Percentiles rank a stretch among this genome's conserved stretches.
Conservation (phyloP, 495 filamentous ascomycete species). For the Penicillium argentinense region DNA sequence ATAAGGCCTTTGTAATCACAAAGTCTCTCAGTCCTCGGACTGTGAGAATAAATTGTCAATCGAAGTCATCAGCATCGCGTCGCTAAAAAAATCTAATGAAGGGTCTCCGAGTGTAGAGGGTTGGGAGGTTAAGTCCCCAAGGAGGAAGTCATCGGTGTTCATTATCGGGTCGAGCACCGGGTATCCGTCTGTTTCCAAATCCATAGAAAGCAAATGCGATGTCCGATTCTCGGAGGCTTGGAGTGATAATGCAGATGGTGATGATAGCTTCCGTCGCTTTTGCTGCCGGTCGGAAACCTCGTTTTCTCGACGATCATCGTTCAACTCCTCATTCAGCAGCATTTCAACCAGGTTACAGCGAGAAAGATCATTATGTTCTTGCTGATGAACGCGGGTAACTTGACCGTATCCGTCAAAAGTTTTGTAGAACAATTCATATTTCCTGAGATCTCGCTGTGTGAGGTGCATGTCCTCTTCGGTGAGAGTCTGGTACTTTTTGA, state of each 20-base stretch:
- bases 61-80: constrained; percentile 4
- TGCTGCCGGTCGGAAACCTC: background rate
- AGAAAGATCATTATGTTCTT: no score
- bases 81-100: constrained; percentile 1
- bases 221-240: background rate
- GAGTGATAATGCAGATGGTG: no score
- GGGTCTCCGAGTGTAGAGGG: constrained; percentile 1
- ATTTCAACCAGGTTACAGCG: no score
- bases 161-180: background rate
- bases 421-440: constrained; percentile 3
- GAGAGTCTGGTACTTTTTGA: constrained; percentile 12
- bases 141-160: background rate
- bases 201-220: no score
- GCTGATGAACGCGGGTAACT: no score
- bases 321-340: no score
- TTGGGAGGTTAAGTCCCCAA: background rate
- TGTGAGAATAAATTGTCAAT: constrained; percentile 7
- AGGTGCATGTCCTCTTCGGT: constrained; percentile 7
- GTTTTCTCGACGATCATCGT: background rate
- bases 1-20: background rate
- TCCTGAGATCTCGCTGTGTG: constrained; percentile 7
- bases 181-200: background rate
- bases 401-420: constrained; percentile 5
- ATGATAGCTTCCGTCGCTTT: background rate
- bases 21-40: background rate